Percentiles rank a stretch among this genome's conserved stretches.
Evolutionary conservation across 2,329 filamentous ascomycete species (phyloP).

Genomic region (Pseudogymnoascus sp.): DNA sequence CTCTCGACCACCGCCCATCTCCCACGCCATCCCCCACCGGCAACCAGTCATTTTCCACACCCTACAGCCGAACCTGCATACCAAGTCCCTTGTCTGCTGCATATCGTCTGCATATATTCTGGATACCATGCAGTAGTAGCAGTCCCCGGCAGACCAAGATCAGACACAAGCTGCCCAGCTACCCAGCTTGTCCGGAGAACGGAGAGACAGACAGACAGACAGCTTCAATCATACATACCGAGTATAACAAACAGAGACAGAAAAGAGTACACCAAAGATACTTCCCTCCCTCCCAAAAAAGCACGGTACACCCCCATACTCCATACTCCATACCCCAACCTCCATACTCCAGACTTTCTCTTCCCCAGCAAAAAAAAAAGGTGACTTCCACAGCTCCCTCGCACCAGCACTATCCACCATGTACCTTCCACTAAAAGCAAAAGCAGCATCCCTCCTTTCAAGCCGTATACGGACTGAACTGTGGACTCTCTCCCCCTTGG

Average conservation of each 20-base stretch:
- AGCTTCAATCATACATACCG: no score
- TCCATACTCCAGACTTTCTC: not conserved
- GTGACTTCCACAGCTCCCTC: not conserved
- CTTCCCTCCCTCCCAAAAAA: not conserved
- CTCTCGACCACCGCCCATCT: not conserved
- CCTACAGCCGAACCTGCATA: not conserved
- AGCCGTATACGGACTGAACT: not conserved
- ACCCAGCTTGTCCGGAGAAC: no score
- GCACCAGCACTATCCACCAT: not conserved
- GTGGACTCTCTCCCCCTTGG: not conserved
- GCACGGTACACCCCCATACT: not conserved
- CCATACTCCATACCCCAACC: no score
- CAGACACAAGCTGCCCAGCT: no score
- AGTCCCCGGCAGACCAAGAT: no score
- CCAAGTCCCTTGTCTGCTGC: no score
- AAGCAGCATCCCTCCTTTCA: not conserved
- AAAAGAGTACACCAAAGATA: not conserved
- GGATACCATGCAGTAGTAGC: no score
- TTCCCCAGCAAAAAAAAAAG: not conserved
- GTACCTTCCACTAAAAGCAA: not conserved
- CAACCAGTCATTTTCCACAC: not conserved
- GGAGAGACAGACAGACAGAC: no score
- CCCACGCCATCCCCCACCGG: not conserved
- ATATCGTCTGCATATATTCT: no score
- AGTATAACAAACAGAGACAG: not conserved